phyloP scores from a whole-genome alignment of 805 yeast genomes.

The Spathaspora arborariae region DNA sequence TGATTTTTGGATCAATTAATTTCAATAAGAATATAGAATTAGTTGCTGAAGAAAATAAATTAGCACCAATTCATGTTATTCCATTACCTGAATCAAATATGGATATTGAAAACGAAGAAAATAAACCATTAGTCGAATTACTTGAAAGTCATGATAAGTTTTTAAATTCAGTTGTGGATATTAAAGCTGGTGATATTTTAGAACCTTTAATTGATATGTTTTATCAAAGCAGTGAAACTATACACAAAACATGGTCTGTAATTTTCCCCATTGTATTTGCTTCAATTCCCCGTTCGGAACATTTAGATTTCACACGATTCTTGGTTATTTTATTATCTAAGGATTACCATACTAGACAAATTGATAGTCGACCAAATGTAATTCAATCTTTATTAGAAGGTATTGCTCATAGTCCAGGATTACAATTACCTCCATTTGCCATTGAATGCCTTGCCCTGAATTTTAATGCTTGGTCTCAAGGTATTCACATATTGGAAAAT shows the following conservation, averaged over 20 bases:
- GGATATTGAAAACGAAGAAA: constrained; percentile 17
- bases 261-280: constrained; percentile 78
- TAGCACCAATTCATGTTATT: constrained; percentile 51
- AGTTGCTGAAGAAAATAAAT: constrained; percentile 43
- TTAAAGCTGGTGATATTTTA: constrained; percentile 58
- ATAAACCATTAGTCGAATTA: constrained; percentile 17
- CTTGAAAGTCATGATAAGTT: constrained; percentile 27
- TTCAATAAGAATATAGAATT: constrained; percentile 44
- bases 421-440: constrained; percentile 91
- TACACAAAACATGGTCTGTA: constrained; percentile 78
- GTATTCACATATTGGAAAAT: constrained; percentile 78
- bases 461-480: constrained; percentile 88
- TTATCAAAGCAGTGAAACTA: constrained; percentile 74
- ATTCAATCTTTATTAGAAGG: constrained; percentile 82
- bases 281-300: constrained; percentile 74
- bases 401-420: constrained; percentile 62
- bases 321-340: constrained; percentile 77
- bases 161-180: constrained; percentile 23
- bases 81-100: constrained; percentile 19
- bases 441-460: constrained; percentile 83
- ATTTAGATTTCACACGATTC: constrained; percentile 78
- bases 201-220: constrained; percentile 76
- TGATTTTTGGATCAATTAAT: constrained; percentile 76
- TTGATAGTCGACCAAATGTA: constrained; percentile 81
- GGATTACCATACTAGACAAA: constrained; percentile 91